Base-by-base conservation (phyloP, 352 stramenopile genomes). In the Phytophthora cryptogea region DNA sequence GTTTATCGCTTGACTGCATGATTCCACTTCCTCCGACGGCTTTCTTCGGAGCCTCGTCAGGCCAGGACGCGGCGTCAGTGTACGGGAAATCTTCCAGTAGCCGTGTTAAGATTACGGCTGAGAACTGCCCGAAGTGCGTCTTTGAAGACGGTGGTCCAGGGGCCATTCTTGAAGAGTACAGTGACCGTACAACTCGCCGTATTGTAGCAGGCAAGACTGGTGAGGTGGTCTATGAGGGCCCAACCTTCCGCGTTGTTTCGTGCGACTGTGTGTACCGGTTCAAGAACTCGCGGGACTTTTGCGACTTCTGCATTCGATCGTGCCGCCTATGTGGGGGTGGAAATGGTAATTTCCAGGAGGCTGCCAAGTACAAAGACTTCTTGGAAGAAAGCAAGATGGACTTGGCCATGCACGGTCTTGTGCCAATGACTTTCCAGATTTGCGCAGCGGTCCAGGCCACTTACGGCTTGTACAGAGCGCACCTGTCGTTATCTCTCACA, bases 211-310 rank as follows among this genome's bases (percentile, higher is more conserved):
- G 61, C 11, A 77, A 71, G 51, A 64, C 64, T 55, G 63, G 69
- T 3, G 84, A 88, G 17, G 51, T 86, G 11, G 81, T 94, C 35
- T 61, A 83, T 28, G 61, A 93, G 9, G 86, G 86, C 0, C 78
- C 83, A 28, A 93, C 72, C 8, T 95, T 93, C 63, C 81, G 83
- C n/a, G 86, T 94, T 47, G 80, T 94, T 3, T 74, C 79, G 23
- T 95, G 86, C 47, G 84, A 95, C 58, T 95, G 86, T 36, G 84
- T 93, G n/a, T 74, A 88, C 45, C 83, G 86, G 14, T 88, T 88
- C 37, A 63, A 81, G 26, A 75, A 65, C 20, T 76, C 71, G 6
- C 74, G 75, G 4, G 78, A 87, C 10, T 92, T 88, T 50, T 95
- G 86, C 45, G 68, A 51, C 8, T 95, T 95, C 44, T 95, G 86